Evolutionary conservation across 2,329 filamentous ascomycete genomes (phyloP).

Genomic region (Canariomyces notabilis): DNA sequence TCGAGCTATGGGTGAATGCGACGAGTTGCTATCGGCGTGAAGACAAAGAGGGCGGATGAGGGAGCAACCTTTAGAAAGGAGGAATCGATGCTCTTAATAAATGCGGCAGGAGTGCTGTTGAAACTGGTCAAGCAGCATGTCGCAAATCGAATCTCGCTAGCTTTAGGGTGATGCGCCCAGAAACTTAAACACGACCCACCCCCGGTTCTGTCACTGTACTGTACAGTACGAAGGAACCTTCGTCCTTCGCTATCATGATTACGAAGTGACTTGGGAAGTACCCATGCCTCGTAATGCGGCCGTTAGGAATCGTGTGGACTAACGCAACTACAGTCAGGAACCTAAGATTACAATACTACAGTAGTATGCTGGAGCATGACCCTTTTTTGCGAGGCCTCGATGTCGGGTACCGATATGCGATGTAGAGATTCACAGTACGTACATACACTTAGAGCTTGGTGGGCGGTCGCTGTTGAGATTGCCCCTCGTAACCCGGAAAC

Average conservation of each 20-base stretch:
- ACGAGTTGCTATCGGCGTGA: background rate
- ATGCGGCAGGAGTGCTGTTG: background rate
- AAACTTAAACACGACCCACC: slow-evolving; percentile 1
- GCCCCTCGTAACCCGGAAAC: no score
- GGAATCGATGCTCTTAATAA: background rate
- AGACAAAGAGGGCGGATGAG: slow-evolving; percentile 11
- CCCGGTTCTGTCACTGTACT: background rate
- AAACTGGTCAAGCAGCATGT: slow-evolving; percentile 2
- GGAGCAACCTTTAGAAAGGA: background rate
- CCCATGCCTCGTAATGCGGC: no score
- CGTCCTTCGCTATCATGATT: background rate
- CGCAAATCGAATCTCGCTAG: slow-evolving; percentile 23
- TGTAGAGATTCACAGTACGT: no score
- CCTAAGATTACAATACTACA: no score
- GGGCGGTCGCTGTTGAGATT: no score
- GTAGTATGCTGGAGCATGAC: no score
- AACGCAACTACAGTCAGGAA: no score
- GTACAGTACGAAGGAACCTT: background rate
- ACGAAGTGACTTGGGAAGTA: no score
- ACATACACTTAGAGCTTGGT: no score
- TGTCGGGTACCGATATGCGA: no score
- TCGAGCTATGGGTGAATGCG: slow-evolving; percentile 14
- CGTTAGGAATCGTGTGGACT: no score
- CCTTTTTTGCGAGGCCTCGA: no score
- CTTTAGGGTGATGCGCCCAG: background rate